Evolutionary conservation across 2,329 filamentous ascomycete genomes (phyloP).

Genomic region (Cercospora citrullina): DNA sequence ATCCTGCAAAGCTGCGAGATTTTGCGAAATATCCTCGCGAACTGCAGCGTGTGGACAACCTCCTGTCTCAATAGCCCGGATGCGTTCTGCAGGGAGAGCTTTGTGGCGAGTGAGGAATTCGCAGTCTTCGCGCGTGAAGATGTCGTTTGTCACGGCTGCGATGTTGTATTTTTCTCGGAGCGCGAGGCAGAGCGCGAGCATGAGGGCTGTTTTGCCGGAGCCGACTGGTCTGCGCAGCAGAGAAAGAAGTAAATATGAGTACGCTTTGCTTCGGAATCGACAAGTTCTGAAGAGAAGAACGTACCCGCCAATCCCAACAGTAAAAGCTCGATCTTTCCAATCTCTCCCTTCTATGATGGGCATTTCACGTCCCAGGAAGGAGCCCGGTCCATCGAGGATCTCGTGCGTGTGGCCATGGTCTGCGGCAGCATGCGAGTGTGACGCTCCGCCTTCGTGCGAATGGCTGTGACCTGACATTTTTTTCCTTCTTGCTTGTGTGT

Average conservation of each 20-base stretch:
- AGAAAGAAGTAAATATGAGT: neutral
- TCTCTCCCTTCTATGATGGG: slow-evolving; percentile 84
- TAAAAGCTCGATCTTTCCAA: slow-evolving; percentile 89
- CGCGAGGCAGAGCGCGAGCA: slow-evolving; percentile 86
- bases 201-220: slow-evolving; percentile 94
- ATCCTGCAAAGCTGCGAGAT: slow-evolving; percentile 88
- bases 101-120: slow-evolving; percentile 89
- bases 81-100: slow-evolving; percentile 78
- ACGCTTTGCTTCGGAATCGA: too few relatives aligned
- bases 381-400: slow-evolving; percentile 90
- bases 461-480: slow-evolving; percentile 43
- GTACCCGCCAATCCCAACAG: slow-evolving; percentile 96
- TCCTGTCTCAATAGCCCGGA: slow-evolving; percentile 94
- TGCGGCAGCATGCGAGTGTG: slow-evolving; percentile 43
- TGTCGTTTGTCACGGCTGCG: slow-evolving; percentile 97
- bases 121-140: slow-evolving; percentile 96
- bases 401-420: slow-evolving; percentile 96
- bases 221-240: slow-evolving; percentile 75
- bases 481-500: neutral
- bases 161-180: slow-evolving; percentile 81
- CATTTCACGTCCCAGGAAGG: slow-evolving; percentile 87
- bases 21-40: slow-evolving; percentile 92
- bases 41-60: slow-evolving; percentile 97
- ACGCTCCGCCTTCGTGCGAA: slow-evolving; percentile 51
- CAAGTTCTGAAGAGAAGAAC: slow-evolving; percentile 29